Percentiles rank a stretch among this genome's conserved stretches.
Evolutionary conservation across 371 early-diverging fungal genomes (phyloP).

Genomic region (Syncephalis fuscata): DNA sequence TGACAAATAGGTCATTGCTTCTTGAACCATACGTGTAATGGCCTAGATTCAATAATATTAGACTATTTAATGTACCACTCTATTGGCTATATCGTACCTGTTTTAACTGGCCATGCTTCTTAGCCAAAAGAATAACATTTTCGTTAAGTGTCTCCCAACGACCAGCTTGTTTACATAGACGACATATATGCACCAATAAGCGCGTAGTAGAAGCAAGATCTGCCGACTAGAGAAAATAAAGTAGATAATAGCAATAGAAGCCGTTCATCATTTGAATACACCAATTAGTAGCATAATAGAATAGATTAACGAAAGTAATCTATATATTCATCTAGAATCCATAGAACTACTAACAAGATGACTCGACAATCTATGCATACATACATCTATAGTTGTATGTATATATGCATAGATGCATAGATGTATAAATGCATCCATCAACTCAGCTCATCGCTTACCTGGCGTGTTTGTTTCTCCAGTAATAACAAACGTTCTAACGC

Average conservation of each 20-base stretch:
- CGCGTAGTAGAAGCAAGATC: slow-evolving; percentile 78
- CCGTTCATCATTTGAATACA: no score
- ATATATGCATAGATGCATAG: no score
- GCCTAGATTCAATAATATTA: slow-evolving; percentile 29
- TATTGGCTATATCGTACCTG: slow-evolving; percentile 26
- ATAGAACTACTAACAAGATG: no score
- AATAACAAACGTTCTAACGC: slow-evolving; percentile 68
- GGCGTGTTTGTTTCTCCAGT: slow-evolving; percentile 81
- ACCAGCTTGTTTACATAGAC: slow-evolving; percentile 46
- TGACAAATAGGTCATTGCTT: slow-evolving; percentile 79
- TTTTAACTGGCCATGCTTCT: slow-evolving; percentile 93
- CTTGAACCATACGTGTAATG: slow-evolving; percentile 87
- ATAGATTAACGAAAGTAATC: no score
- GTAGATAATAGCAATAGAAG: not conserved
- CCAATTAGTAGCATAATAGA: no score
- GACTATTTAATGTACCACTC: not conserved
- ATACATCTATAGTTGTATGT: no score
- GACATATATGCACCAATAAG: slow-evolving; percentile 63
- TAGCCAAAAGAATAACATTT: slow-evolving; percentile 71
- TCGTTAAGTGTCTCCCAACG: slow-evolving; percentile 87
- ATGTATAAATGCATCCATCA: no score
- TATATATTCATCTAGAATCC: no score
- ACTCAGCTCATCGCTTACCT: no score
- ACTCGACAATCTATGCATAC: no score
- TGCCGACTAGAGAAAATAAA: slow-evolving; percentile 31